Evolutionary conservation across 2,329 filamentous ascomycete species (phyloP), one percentile per base, ranked within the genome.

Genomic region (Beauveria medogensis): DNA sequence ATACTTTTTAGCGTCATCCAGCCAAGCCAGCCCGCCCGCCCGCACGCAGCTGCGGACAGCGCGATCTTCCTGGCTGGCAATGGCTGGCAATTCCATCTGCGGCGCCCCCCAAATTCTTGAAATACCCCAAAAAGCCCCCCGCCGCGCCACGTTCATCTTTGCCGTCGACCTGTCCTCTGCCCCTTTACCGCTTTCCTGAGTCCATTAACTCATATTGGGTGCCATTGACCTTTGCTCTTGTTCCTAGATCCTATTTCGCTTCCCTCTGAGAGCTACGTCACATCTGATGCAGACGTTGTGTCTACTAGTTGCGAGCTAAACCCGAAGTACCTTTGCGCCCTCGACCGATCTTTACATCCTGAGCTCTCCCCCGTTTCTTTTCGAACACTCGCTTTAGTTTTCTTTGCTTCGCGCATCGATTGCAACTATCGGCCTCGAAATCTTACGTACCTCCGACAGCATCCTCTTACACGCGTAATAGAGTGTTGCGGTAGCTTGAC

Each of bases 111-210:
- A 28, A 46, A 26, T 40, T 40, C 48, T 59, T 59, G 48, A 59
- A 59, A 59, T 53, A 59, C 56, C 22, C 37, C 48, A n/a, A n/a
- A n/a, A n/a, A 7, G 2, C 52, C 40, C 56, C 55, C 56, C 56
- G 40, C 56, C 26, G 7, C 40, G 37, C 18, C 26, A 48, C 40
- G 5, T 43, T 37, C 12, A 9, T 9, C 7, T 20, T 24, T 30
- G 40, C 7, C 7, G 22, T 55, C 30, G 40, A 28, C 22, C 18
- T 57, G 14, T 52, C 12, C n/a, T 9, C 14, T 46, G 26, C 34
- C 40, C 24, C 28, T 30, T 55, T 55, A 43, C 37, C 24, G 3
- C 3, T 44, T 41, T 41, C 20, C 22, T 22, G 34, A 5, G n/a
- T 28, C 10, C 9, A 18, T 46, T 59, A 20, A 14, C 37, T 34